phyloP scores from a whole-genome alignment of 768 basidiomycete species.

The Boletus vermiculosoides region DNA sequence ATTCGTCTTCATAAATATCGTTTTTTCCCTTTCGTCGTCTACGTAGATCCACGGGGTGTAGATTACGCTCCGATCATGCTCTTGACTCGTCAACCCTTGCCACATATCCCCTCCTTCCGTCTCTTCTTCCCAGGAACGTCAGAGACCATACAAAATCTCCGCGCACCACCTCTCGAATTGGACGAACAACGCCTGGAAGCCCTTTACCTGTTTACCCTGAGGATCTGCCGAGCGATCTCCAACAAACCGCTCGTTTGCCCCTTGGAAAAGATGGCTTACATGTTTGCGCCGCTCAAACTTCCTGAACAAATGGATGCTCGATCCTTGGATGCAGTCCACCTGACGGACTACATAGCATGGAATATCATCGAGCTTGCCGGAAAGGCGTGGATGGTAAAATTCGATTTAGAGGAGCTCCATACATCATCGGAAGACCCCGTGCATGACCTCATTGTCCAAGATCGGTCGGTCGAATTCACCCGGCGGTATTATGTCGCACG shows the following conservation, averaged over 20 bases:
- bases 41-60: slow-evolving; percentile 27
- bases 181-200: slow-evolving; percentile 44
- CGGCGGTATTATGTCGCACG: slow-evolving; percentile 58
- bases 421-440: slow-evolving; percentile 35
- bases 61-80: slow-evolving; percentile 60
- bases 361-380: slow-evolving; percentile 52
- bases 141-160: slow-evolving; percentile 42
- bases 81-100: slow-evolving; percentile 66
- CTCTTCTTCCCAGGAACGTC: slow-evolving; percentile 57
- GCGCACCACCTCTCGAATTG: slow-evolving; percentile 49
- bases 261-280: slow-evolving; percentile 55
- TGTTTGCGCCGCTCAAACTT: slow-evolving; percentile 59
- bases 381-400: slow-evolving; percentile 48
- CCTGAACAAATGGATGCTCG: slow-evolving; percentile 30
- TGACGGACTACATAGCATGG: slow-evolving; percentile 62
- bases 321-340: slow-evolving; percentile 22
- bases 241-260: slow-evolving; percentile 69
- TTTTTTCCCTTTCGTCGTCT: slow-evolving; percentile 42
- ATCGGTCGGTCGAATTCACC: slow-evolving; percentile 74
- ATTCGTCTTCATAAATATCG: slow-evolving; percentile 21
- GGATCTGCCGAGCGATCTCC: slow-evolving; percentile 57
- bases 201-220: slow-evolving; percentile 61
- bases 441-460: slow-evolving; percentile 69
- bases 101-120: slow-evolving; percentile 51
- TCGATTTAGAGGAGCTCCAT: slow-evolving; percentile 40